A percentile compares a stretch with the other conserved stretches of the same genome.
phyloP scores from a whole-genome alignment of 2,329 filamentous ascomycete genomes.

The Biscogniauxia marginata region DNA sequence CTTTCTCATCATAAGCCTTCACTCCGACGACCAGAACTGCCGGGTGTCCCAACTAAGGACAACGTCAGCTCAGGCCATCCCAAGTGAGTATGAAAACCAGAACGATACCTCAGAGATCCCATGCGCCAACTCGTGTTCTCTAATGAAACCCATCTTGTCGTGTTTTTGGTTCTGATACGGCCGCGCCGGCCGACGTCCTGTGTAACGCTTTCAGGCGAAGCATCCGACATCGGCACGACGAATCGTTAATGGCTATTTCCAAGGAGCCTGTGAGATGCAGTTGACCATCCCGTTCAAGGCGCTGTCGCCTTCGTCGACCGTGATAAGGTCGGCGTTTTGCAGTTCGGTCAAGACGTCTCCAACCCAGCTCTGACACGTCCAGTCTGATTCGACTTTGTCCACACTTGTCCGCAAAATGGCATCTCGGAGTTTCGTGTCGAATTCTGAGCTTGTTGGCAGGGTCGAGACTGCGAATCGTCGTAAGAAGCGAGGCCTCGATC shows the following conservation, averaged over 20 bases:
- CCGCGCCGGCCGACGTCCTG: too few relatives aligned
- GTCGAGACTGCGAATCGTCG: conserved; percentile 29
- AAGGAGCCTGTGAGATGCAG: conserved; percentile 29
- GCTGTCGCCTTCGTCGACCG: conserved; percentile 30
- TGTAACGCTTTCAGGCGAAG: conserved; percentile 1
- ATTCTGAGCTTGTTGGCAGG: conserved; percentile 20
- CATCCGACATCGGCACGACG: not conserved
- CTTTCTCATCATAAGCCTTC: not conserved
- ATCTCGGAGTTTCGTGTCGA: conserved; percentile 25
- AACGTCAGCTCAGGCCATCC: not conserved
- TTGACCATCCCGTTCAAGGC: conserved; percentile 31
- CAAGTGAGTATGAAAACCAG: not conserved
- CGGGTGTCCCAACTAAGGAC: not conserved
- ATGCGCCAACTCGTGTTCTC: not conserved
- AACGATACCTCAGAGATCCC: not conserved
- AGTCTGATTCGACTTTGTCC: conserved; percentile 28
- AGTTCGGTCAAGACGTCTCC: conserved; percentile 29
- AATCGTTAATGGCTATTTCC: conserved; percentile 18
- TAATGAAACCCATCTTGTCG: not conserved
- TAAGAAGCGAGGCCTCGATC: conserved; percentile 27
- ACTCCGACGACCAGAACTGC: not conserved
- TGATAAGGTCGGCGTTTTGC: conserved; percentile 30
- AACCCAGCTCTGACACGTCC: conserved; percentile 30
- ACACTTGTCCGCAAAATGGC: conserved; percentile 25
- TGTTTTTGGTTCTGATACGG: not conserved